Conservation (phyloP, 495 filamentous ascomycete species). For the Podospora appendiculata region DNA sequence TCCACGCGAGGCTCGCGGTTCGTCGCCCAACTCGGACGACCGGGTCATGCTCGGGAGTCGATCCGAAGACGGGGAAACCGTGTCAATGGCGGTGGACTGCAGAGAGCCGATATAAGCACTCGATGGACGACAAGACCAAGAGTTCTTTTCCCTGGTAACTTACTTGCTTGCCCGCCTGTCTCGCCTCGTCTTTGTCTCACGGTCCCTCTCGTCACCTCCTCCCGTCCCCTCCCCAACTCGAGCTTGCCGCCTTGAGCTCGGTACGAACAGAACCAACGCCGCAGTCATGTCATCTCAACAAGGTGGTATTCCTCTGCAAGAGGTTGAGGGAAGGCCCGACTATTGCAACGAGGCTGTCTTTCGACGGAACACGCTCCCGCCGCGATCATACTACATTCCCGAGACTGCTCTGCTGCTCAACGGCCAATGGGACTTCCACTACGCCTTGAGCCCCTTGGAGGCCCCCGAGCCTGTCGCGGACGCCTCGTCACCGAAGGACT, state of each 20-base stretch:
- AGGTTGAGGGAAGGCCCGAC: conserved; percentile 14
- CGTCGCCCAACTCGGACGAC: background rate
- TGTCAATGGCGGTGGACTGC: background rate
- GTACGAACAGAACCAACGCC: background rate
- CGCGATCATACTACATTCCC: conserved; percentile 44
- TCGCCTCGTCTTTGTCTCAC: too few species aligned
- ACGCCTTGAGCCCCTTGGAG: conserved; percentile 39
- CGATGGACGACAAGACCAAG: background rate
- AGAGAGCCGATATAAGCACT: background rate
- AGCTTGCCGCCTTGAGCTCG: background rate
- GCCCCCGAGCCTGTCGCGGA: conserved; percentile 29
- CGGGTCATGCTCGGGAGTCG: background rate
- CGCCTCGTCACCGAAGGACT: conserved; percentile 19
- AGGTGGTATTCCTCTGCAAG: conserved; percentile 6
- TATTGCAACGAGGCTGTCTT: conserved; percentile 30
- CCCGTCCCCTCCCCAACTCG: background rate
- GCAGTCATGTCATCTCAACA: background rate
- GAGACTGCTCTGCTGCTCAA: conserved; percentile 39
- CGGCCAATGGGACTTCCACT: conserved; percentile 54
- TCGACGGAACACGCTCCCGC: conserved; percentile 39
- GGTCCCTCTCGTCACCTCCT: too few species aligned
- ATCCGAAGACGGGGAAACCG: background rate
- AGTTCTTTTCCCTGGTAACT: too few species aligned
- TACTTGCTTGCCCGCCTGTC: too few species aligned
- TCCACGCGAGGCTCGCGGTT: too few species aligned